Evolutionary conservation across 2,329 filamentous ascomycete species (phyloP), one percentile per base, ranked within the genome.

Genomic region (Penicillium sp.): DNA sequence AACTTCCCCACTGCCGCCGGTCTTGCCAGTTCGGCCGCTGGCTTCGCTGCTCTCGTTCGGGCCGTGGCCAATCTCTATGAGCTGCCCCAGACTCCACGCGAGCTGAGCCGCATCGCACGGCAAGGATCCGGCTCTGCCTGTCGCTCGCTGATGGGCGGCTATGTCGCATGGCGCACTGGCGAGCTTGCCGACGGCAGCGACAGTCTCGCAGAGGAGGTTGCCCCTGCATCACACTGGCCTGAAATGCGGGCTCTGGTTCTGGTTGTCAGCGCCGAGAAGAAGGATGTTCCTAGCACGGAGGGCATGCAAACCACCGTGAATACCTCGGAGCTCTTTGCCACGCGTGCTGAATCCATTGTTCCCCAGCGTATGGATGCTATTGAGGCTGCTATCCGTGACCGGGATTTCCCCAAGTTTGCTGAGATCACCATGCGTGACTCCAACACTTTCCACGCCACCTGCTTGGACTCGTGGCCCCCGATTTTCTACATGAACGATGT

Each of bases 401-500:
- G 80, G 59, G 87, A 98, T 72, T 98, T 98, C 72, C 80, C 83
- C 60, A 75, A 79, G 16, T 98, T 98, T 64, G 93, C 86, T 20
- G 83, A 87, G 66, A 79, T 96, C 52, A 95, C 93, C 13, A 98
- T 96, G 90, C 85, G 84, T 68, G 93, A 98, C 68, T 94, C 87
- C 65, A 98, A 98, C 74, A 88, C 84, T 49, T 98, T 98, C 82
- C 93, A 98, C 70, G 88, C 93, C 29, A 89, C 85, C 47, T 97
- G 93, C 68, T 76, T 94, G 59, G 93, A 98, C 68, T 97, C 93
- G 1, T 89, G 89, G 72, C 93, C 94, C 36, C 93, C 94, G 14
- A 98, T 98, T 66, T 96, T 95, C 72, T 98, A 98, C 77, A 84
- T 98, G 78, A 98, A 96, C 72, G 93, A 98, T 66, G 84, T 91